Conservation (phyloP, 1,284 basidiomycete genomes). For the Pulveroboletus sp. region DNA sequence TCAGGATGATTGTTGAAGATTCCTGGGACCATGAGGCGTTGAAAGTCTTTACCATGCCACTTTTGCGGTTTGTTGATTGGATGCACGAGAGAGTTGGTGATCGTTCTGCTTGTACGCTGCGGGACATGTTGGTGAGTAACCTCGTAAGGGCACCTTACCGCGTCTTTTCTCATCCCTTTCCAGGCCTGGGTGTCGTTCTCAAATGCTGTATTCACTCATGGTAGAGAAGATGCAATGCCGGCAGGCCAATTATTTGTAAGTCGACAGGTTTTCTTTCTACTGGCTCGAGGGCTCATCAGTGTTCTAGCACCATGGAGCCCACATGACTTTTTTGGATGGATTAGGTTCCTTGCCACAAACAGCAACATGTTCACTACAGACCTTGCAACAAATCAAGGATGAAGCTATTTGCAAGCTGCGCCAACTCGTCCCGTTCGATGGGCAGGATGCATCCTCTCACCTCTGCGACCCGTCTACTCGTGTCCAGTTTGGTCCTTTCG, state of each 20-base stretch:
- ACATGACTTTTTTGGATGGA: slow-evolving; percentile 85
- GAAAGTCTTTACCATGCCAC: slow-evolving; percentile 52
- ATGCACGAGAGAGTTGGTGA: slow-evolving; percentile 67
- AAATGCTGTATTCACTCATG: slow-evolving; percentile 54
- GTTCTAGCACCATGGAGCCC: slow-evolving; percentile 78
- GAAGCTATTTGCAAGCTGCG: slow-evolving; percentile 48
- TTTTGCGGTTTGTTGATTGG: slow-evolving; percentile 87
- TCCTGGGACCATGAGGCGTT: slow-evolving; percentile 69
- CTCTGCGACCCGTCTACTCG: slow-evolving; percentile 35
- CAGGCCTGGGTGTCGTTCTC: slow-evolving; percentile 93
- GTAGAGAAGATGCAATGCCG: slow-evolving; percentile 37
- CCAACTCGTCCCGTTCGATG: slow-evolving; percentile 47
- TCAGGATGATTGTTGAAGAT: slow-evolving; percentile 75
- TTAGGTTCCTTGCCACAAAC: slow-evolving; percentile 74
- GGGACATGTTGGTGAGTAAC: slow-evolving; percentile 81
- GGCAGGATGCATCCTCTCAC: slow-evolving; percentile 27
- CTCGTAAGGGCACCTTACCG: background rate
- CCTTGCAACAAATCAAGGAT: slow-evolving; percentile 46
- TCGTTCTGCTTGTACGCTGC: slow-evolving; percentile 67
- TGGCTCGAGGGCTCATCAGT: slow-evolving; percentile 7
- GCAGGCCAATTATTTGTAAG: slow-evolving; percentile 70
- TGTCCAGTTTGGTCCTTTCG: slow-evolving; percentile 76
- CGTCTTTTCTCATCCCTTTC: slow-evolving; percentile 12
- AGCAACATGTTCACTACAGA: slow-evolving; percentile 48
- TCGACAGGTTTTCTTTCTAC: slow-evolving; percentile 13